phyloP scores from a whole-genome alignment of 1,139 yeast species.

The Spencermartinsiella ligniputridi region DNA sequence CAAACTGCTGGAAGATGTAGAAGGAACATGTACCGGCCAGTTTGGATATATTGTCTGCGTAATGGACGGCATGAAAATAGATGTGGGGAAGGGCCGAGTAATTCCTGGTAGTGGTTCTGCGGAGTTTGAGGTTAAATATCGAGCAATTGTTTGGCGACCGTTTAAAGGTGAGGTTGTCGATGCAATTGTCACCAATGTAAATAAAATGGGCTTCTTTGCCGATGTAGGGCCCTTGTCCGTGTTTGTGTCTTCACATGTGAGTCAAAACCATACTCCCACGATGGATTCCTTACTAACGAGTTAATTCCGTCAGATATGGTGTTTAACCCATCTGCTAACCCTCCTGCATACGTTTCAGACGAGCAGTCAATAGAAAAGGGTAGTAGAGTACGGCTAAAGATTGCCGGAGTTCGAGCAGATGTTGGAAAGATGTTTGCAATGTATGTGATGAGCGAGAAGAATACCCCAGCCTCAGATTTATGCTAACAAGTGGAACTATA shows the following conservation, averaged over 20 bases:
- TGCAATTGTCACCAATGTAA: slow-evolving; percentile 90
- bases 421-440: slow-evolving; percentile 96
- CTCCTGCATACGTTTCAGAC: slow-evolving; percentile 96
- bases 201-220: slow-evolving; percentile 95
- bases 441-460: slow-evolving; percentile 19
- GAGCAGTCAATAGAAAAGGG: slow-evolving; percentile 95
- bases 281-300: slow-evolving; percentile 15
- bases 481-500: slow-evolving; percentile 61
- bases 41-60: slow-evolving; percentile 97
- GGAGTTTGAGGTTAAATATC: slow-evolving; percentile 90
- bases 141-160: slow-evolving; percentile 98
- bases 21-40: slow-evolving; percentile 98
- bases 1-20: slow-evolving; percentile 89
- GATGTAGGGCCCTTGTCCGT: slow-evolving; percentile 97
- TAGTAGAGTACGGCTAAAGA: slow-evolving; percentile 86
- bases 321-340: slow-evolving; percentile 92
- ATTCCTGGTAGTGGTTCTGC: slow-evolving; percentile 92
- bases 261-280: slow-evolving; percentile 8
- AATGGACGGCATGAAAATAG: slow-evolving; percentile 88
- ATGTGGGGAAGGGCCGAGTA: slow-evolving; percentile 91
- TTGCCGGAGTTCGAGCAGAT: slow-evolving; percentile 96
- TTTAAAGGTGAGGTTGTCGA: slow-evolving; percentile 98
- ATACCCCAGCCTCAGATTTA: background rate
- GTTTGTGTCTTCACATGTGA: slow-evolving; percentile 80
- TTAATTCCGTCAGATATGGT: slow-evolving; percentile 91